Percentiles rank a stretch among this genome's conserved stretches.
Evolutionary conservation across 2,329 filamentous ascomycete species (phyloP).

Genomic region (Phialophora tarda): DNA sequence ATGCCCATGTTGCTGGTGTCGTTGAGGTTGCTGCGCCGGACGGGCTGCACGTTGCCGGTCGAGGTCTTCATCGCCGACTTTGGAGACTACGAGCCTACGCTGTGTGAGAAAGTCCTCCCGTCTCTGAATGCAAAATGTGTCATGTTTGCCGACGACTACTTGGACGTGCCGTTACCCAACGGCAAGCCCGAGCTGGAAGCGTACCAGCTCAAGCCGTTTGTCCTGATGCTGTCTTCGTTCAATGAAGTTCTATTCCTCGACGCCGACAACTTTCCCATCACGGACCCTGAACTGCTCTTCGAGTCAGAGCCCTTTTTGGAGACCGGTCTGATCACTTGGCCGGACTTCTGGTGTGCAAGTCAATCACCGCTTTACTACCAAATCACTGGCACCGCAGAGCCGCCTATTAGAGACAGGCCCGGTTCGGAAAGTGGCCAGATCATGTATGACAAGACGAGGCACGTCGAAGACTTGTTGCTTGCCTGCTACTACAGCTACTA

Average conservation of each 20-base stretch:
- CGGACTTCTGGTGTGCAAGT: slow-evolving; percentile 51
- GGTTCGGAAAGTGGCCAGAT: slow-evolving; percentile 59
- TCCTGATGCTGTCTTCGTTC: slow-evolving; percentile 49
- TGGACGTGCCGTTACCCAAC: slow-evolving; percentile 8
- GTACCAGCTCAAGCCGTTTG: slow-evolving; percentile 49
- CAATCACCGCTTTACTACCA: slow-evolving; percentile 54
- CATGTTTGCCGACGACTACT: slow-evolving; percentile 44
- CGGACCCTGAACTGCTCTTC: slow-evolving; percentile 46
- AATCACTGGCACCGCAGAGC: slow-evolving; percentile 46
- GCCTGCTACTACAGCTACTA: slow-evolving; percentile 63
- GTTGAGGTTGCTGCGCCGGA: slow-evolving; percentile 53
- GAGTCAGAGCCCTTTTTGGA: slow-evolving; percentile 42
- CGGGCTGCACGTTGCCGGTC: slow-evolving; percentile 52
- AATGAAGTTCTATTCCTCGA: slow-evolving; percentile 49
- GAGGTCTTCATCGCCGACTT: slow-evolving; percentile 47
- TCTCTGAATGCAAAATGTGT: slow-evolving; percentile 44
- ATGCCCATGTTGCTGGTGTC: slow-evolving; percentile 52
- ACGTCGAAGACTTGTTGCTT: slow-evolving; percentile 56
- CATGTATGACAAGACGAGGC: slow-evolving; percentile 56
- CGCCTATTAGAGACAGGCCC: slow-evolving; percentile 43
- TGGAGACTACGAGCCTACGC: slow-evolving; percentile 39
- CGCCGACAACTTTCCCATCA: slow-evolving; percentile 46
- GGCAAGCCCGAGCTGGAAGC: slow-evolving; percentile 39
- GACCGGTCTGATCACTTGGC: slow-evolving; percentile 49
- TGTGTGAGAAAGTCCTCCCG: slow-evolving; percentile 42